A percentile compares a stretch with the other conserved stretches of the same genome.
These are phyloP conservation scores for Nothophytophthora sp. DNA, from an alignment of 352 stramenopile genomes.

Conservation along the genomic window DNA sequence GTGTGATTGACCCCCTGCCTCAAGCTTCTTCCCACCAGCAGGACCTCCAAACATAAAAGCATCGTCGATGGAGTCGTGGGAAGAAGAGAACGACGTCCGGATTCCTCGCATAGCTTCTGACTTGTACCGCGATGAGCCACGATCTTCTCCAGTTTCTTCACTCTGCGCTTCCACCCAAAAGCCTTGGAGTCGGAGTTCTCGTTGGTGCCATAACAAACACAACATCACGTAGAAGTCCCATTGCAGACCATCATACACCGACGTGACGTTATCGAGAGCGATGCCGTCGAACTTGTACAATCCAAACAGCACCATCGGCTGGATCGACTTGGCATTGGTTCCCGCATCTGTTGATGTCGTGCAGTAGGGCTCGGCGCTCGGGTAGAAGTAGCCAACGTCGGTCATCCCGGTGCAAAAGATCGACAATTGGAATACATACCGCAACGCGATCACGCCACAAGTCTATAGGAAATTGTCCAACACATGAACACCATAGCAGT, in stretches of 20 bases:
- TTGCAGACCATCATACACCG: slow-evolving; percentile 70
- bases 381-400: slow-evolving; percentile 59
- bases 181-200: slow-evolving; percentile 76
- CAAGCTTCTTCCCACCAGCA: slow-evolving; percentile 16
- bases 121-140: slow-evolving; percentile 39
- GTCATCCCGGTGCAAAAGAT: slow-evolving; percentile 79
- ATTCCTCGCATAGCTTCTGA: slow-evolving; percentile 45
- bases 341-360: slow-evolving; percentile 28
- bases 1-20: not conserved
- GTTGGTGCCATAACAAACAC: slow-evolving; percentile 77
- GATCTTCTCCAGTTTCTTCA: slow-evolving; percentile 18
- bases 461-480: too few relatives aligned
- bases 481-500: too few relatives aligned
- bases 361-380: slow-evolving; percentile 81
- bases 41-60: slow-evolving; percentile 41
- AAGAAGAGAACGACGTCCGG: slow-evolving; percentile 54
- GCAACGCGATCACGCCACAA: slow-evolving; percentile 51
- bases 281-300: slow-evolving; percentile 88
- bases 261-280: slow-evolving; percentile 48
- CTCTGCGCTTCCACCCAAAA: slow-evolving; percentile 58
- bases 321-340: slow-evolving; percentile 64
- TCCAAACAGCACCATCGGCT: slow-evolving; percentile 75
- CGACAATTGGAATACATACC: slow-evolving; percentile 84
- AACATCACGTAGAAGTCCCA: slow-evolving; percentile 88
- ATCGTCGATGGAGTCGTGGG: slow-evolving; percentile 78